Percentiles rank a stretch among this genome's conserved stretches.
phyloP scores from a whole-genome alignment of 495 filamentous ascomycete species.

The Aspergillus cavernicola region DNA sequence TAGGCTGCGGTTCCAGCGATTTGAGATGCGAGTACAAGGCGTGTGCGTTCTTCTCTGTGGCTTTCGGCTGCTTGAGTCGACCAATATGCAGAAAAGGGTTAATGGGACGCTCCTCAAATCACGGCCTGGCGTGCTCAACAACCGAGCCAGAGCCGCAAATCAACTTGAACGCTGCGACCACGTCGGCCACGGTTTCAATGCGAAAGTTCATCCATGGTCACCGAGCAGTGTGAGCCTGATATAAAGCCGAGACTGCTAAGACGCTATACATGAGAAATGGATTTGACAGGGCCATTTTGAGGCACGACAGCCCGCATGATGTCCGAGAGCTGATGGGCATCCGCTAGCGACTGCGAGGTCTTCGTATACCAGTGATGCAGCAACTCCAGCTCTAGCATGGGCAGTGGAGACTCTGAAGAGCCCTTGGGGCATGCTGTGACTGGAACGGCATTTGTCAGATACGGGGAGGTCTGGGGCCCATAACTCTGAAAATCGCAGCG shows the following conservation, averaged over 20 bases:
- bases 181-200: neutral
- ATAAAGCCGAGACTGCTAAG: constrained; percentile 8
- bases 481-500: constrained; percentile 11
- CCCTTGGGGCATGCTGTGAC: neutral
- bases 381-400: constrained; percentile 12
- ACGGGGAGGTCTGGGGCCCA: too few relatives aligned
- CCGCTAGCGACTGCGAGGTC: neutral
- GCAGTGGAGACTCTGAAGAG: neutral
- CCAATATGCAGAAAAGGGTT: too few relatives aligned
- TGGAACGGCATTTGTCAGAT: too few relatives aligned
- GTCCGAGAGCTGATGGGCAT: neutral
- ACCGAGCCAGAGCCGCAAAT: constrained; percentile 12
- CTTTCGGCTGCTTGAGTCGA: too few relatives aligned
- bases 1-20: too few relatives aligned
- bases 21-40: too few relatives aligned
- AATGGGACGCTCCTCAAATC: too few relatives aligned
- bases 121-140: constrained; percentile 11
- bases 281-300: neutral
- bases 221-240: constrained; percentile 4
- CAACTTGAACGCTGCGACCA: constrained; percentile 11
- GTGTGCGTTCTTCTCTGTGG: too few relatives aligned
- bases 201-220: too few relatives aligned
- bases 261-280: constrained; percentile 17
- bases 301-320: constrained; percentile 7
- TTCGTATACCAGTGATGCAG: constrained; percentile 14